phyloP scores from a whole-genome alignment of 2,329 filamentous ascomycete species.

The Parascedosporium putredinis region DNA sequence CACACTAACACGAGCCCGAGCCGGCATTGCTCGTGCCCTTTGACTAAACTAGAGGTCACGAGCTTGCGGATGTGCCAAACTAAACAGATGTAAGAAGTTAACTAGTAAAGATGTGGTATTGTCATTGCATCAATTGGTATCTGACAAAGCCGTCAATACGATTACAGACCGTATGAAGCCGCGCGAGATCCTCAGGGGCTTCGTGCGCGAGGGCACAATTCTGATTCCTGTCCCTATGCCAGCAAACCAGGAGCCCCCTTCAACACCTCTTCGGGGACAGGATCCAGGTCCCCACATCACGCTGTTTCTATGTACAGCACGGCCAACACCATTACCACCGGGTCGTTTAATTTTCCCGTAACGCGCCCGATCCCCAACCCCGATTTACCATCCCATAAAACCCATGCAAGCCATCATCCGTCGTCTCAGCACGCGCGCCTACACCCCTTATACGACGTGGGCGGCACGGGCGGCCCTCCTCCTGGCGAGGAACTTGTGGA shows the following conservation, averaged over 20 bases:
- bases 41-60: too few species aligned
- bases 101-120: background rate
- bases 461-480: slow-evolving; percentile 2
- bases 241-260: background rate
- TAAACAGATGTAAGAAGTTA: background rate
- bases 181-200: background rate
- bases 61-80: too few species aligned
- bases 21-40: too few species aligned
- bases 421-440: background rate
- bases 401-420: background rate
- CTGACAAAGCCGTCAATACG: slow-evolving; percentile 4
- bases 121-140: slow-evolving; percentile 6
- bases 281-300: background rate
- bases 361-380: background rate
- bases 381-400: background rate
- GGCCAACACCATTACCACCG: background rate
- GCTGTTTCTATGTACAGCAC: background rate
- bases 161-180: background rate
- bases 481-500: slow-evolving; percentile 4
- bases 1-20: too few species aligned
- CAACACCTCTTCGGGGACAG: background rate
- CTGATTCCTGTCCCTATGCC: background rate
- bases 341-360: background rate
- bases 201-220: background rate
- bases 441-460: background rate